Conservation (phyloP, 2,329 filamentous ascomycete genomes). For the Microdochium trichocladiopsis region DNA sequence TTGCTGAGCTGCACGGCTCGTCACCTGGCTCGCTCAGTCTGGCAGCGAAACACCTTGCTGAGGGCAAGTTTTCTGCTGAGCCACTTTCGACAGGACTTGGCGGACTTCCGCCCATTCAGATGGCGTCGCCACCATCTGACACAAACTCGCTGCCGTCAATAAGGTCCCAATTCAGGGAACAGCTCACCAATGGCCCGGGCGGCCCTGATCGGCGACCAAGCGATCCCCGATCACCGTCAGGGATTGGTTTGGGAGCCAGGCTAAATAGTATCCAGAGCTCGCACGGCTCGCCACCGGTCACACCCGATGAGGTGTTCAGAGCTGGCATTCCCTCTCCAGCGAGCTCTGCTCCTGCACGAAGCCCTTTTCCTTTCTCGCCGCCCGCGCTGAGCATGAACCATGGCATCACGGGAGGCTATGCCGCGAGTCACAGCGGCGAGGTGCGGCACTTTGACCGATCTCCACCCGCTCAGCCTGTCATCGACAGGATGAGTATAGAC, state of each 20-base stretch:
- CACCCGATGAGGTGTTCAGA: conserved; percentile 38
- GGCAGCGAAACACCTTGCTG: conserved; percentile 18
- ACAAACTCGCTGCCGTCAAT: conserved; percentile 30
- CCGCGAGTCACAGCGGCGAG: conserved; percentile 14
- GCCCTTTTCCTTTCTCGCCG: conserved; percentile 24
- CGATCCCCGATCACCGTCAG: conserved; percentile 26
- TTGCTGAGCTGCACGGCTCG: background rate
- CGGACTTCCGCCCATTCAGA: conserved; percentile 25
- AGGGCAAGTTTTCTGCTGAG: conserved; percentile 19
- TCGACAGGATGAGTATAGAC: conserved; percentile 52
- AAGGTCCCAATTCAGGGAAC: conserved; percentile 19
- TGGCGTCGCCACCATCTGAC: conserved; percentile 29
- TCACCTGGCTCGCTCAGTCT: background rate
- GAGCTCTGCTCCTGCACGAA: conserved; percentile 29
- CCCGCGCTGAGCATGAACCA: background rate
- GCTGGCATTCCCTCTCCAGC: conserved; percentile 38
- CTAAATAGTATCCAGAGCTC: conserved; percentile 23
- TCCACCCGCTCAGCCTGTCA: conserved; percentile 29
- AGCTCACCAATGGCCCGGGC: conserved; percentile 22
- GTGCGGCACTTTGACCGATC: conserved; percentile 31
- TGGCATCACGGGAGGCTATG: background rate
- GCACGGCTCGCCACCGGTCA: conserved; percentile 40
- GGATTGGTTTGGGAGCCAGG: conserved; percentile 11
- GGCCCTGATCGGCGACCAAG: conserved; percentile 10
- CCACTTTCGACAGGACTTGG: conserved; percentile 12